Evolutionary conservation across 1,284 basidiomycete species (phyloP).

Genomic region (Anthracocystis walkeri): DNA sequence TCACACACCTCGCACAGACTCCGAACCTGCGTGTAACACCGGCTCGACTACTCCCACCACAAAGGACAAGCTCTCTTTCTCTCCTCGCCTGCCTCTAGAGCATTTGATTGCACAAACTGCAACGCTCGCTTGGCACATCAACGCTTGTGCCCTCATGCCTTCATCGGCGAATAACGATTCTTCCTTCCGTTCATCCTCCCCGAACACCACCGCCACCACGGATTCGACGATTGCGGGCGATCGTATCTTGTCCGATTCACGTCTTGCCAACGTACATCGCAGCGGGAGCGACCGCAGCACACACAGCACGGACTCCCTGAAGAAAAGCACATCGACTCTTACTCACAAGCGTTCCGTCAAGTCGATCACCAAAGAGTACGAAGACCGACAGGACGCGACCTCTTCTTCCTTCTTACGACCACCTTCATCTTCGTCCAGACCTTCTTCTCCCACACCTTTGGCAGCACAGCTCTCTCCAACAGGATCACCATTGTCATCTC

Average conservation of each 20-base stretch:
- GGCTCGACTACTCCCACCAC: no score
- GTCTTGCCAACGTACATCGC: slow-evolving; percentile 20
- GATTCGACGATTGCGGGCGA: slow-evolving; percentile 17
- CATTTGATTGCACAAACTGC: not conserved
- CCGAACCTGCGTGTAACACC: no score
- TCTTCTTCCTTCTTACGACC: slow-evolving; percentile 4
- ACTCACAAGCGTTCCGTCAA: slow-evolving; percentile 45
- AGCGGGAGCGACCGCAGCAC: slow-evolving; percentile 12
- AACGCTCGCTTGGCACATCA: slow-evolving; percentile 1
- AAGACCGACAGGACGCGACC: slow-evolving; percentile 16
- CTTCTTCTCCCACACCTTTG: slow-evolving; percentile 22
- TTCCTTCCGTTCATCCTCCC: slow-evolving; percentile 3
- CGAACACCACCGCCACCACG: not conserved
- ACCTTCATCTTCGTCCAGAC: slow-evolving; percentile 16
- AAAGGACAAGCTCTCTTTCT: no score
- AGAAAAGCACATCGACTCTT: slow-evolving; percentile 17
- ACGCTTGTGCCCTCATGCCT: slow-evolving; percentile 24
- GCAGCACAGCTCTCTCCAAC: slow-evolving; percentile 7
- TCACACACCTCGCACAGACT: no score
- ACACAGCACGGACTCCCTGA: slow-evolving; percentile 8
- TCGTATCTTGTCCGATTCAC: slow-evolving; percentile 26
- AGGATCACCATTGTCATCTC: not conserved
- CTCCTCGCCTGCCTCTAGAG: not conserved
- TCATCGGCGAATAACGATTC: slow-evolving; percentile 12
- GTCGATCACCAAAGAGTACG: slow-evolving; percentile 42